Evolutionary conservation across 2,329 filamentous ascomycete genomes (phyloP), one percentile per base, ranked within the genome.

Genomic region (Beauveria asiatica): DNA sequence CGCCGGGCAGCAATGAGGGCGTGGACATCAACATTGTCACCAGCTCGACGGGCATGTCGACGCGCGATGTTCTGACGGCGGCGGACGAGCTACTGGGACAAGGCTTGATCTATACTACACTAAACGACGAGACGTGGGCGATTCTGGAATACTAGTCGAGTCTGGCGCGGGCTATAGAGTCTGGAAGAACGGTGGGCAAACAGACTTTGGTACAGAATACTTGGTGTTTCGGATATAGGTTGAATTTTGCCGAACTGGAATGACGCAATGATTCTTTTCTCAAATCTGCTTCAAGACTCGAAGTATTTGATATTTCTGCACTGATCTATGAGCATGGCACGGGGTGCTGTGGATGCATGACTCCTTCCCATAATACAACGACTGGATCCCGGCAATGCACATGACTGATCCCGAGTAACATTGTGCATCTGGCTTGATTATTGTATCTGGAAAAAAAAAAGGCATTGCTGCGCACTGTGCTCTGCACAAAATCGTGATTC

Each of bases 121-220:
- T 96, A 7, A 92, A 97, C 74, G 93, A 97, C 69, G 83, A 90
- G 73, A 97, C 93, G 1, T 97, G 90, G 87, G 90, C 91, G 48
- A 78, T 96, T 64, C 77, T 97, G 62, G 90, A 95, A 62, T 83
- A 80, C 64, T 86, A 72, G 65, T 5, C 11, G 6, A 16, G 21
- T 30, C 17, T 30, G 23, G 23, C 5, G 21, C 17, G 44, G 55
- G 13, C 17, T 30, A 21, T 45, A 3, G 48, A 25, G 46, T 30
- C 30, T 21, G 11, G 10, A 21, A 25, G 21, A n/a, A 39, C 21
- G 16, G 13, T 42, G 39, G 39, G 25, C 19, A 46, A 52, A n/a
- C 48, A 49, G 30, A 16, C 10, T 41, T 16, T 37, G 57, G 59
- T 57, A 42, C 39, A 57, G 46, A 57, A 48, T 46, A 61, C 46